Evolutionary conservation across 1,284 basidiomycete genomes (phyloP).

Genomic region (Anthracocystis walkeri): DNA sequence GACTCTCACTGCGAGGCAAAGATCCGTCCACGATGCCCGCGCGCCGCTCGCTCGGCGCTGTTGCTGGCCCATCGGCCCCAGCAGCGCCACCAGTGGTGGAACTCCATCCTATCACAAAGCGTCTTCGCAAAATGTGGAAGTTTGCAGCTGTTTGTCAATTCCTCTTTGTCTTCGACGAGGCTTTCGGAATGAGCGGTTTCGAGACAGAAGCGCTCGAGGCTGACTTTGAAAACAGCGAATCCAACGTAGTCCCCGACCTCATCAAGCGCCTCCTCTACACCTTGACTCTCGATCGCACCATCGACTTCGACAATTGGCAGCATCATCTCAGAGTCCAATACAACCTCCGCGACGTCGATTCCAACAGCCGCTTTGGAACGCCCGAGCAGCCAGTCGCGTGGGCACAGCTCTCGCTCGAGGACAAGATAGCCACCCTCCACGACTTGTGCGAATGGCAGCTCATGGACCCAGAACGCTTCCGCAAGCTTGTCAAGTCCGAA

Average conservation of each 20-base stretch:
- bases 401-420: slow-evolving; percentile 71
- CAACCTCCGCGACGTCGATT: slow-evolving; percentile 41
- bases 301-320: slow-evolving; percentile 67
- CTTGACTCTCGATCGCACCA: slow-evolving; percentile 72
- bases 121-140: slow-evolving; percentile 63
- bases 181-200: slow-evolving; percentile 65
- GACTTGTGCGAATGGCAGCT: slow-evolving; percentile 74
- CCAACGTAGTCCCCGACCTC: slow-evolving; percentile 71
- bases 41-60: slow-evolving; percentile 33
- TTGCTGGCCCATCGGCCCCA: slow-evolving; percentile 40
- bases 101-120: slow-evolving; percentile 50
- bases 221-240: slow-evolving; percentile 72
- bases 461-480: slow-evolving; percentile 72
- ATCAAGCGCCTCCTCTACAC: slow-evolving; percentile 72
- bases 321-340: slow-evolving; percentile 52
- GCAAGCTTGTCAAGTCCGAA: slow-evolving; percentile 72
- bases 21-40: slow-evolving; percentile 24
- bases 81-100: slow-evolving; percentile 27
- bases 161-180: slow-evolving; percentile 67
- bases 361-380: slow-evolving; percentile 50
- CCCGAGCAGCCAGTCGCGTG: slow-evolving; percentile 67
- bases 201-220: slow-evolving; percentile 70
- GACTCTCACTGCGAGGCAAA: background rate
- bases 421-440: slow-evolving; percentile 70
- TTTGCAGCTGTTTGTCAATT: slow-evolving; percentile 69